A percentile compares a stretch with the other conserved stretches of the same genome.
Conservation (phyloP, 768 basidiomycete species). For the Auriculariales sp. region DNA sequence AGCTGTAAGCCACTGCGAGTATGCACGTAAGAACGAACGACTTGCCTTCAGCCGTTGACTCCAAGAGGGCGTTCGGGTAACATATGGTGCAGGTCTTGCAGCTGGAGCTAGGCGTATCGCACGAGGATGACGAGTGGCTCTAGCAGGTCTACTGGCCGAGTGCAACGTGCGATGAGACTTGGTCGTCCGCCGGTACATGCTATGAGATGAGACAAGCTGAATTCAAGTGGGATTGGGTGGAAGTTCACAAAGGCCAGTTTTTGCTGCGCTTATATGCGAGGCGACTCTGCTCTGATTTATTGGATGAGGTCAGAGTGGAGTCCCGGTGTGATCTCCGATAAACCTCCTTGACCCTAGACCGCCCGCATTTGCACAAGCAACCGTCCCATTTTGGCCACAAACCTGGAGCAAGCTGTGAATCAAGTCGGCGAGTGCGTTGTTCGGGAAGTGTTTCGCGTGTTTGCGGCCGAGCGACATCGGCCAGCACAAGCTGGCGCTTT, state of each 20-base stretch:
- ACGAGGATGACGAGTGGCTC: background rate
- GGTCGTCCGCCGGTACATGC: background rate
- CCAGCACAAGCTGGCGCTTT: conserved; percentile 38
- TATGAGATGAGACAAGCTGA: background rate
- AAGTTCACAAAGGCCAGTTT: no score
- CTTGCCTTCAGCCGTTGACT: background rate
- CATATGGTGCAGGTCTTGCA: background rate
- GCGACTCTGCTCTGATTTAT: no score
- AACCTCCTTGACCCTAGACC: no score
- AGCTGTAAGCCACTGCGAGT: background rate
- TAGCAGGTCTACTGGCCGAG: background rate
- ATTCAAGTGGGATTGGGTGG: background rate
- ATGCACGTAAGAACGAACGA: background rate
- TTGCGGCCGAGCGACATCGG: conserved; percentile 27
- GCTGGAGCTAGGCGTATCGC: background rate
- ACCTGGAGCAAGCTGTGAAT: background rate
- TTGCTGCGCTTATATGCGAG: no score
- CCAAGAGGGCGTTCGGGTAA: background rate
- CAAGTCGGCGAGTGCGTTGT: conserved; percentile 14
- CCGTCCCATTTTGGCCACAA: background rate
- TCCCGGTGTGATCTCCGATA: no score
- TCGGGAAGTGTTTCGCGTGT: conserved; percentile 29
- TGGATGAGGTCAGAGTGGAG: background rate
- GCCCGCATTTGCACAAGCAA: background rate
- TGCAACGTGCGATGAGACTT: background rate